Conservation (phyloP, 805 yeast species). For the Candida nonsorbophila region DNA sequence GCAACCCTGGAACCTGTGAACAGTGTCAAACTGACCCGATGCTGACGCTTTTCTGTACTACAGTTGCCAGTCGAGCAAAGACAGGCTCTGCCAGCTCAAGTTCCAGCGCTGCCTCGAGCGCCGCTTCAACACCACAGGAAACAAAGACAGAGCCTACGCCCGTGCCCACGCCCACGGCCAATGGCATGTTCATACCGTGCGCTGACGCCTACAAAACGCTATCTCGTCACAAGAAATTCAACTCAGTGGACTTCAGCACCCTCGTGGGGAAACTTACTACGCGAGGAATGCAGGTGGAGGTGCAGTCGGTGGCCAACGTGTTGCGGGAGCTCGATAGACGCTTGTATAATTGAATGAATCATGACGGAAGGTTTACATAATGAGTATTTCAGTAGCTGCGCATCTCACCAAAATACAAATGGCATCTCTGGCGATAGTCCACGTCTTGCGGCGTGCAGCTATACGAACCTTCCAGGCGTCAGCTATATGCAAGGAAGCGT, state of each 20-base stretch:
- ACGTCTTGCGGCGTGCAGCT: no score
- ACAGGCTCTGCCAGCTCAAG: constrained; percentile 1
- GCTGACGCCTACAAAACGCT: constrained; percentile 87
- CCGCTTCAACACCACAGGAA: constrained; percentile 3
- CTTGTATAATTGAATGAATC: constrained; percentile 34
- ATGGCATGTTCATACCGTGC: constrained; percentile 71
- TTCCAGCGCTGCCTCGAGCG: constrained; percentile 1
- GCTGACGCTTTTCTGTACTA: constrained; percentile 84
- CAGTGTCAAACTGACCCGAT: constrained; percentile 85
- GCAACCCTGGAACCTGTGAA: constrained; percentile 81
- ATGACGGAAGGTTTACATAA: background rate
- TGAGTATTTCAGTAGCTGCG: no score
- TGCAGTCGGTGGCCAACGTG: constrained; percentile 83
- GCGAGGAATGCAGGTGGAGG: constrained; percentile 86
- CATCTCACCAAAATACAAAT: no score
- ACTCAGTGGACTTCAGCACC: constrained; percentile 65
- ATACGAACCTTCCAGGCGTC: no score
- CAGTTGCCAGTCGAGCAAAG: constrained; percentile 57
- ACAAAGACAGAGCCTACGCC: constrained; percentile 3
- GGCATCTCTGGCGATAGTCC: no score
- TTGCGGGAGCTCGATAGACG: constrained; percentile 75
- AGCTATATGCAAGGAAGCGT: background rate
- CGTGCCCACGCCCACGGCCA: constrained; percentile 4
- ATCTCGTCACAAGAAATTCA: constrained; percentile 74
- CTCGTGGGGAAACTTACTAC: constrained; percentile 73